Evolutionary conservation across 192 early-diverging fungal species (phyloP), one percentile per base, ranked within the genome.

Genomic region (Coemansia sp.): DNA sequence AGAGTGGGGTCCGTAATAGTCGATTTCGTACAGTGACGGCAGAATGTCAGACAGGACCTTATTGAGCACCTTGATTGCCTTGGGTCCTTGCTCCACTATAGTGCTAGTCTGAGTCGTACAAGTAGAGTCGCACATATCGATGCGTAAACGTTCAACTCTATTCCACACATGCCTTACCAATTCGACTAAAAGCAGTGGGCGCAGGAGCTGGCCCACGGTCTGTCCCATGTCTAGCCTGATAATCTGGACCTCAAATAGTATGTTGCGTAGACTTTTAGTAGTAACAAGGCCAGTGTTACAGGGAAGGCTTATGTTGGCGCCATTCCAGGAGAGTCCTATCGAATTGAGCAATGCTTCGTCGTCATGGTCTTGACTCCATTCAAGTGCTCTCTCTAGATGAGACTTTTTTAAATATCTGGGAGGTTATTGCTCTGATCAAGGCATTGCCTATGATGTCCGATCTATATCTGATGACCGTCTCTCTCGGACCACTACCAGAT

Each of bases 1-100:
- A 29, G 59, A 52, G 41, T 47, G 27, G 27, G 63, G 3, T 8
- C 67, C 66, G 1, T 34, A 27, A 22, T 60, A 72, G 1, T 34
- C 36, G 15, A 77, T 67, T 1, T 66, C 51, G 5, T 43, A 60
- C 65, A 77, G 20, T 2, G 42, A 20, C 3, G 75, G 75, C 60
- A n/a, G n/a, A n/a, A n/a, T n/a, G n/a, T n/a, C n/a, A n/a, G n/a
- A n/a, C n/a, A n/a, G n/a, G n/a, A n/a, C n/a, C n/a, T n/a, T n/a
- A n/a, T 67, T 71, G 5, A 71, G 22, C 60, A 29, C 4, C 7
- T n/a, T 7, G 8, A 33, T 8, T 6, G 36, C 46, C 10, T 42
- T 2, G 0, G 11, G 41, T 9, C 24, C 38, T 51, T 34, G 18
- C 52, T 29, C 24, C 24, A 12, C 24, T 10, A 12, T 0, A 24